Base-by-base conservation (phyloP, 2,329 filamentous ascomycete species). In the Helminthosporium solani region DNA sequence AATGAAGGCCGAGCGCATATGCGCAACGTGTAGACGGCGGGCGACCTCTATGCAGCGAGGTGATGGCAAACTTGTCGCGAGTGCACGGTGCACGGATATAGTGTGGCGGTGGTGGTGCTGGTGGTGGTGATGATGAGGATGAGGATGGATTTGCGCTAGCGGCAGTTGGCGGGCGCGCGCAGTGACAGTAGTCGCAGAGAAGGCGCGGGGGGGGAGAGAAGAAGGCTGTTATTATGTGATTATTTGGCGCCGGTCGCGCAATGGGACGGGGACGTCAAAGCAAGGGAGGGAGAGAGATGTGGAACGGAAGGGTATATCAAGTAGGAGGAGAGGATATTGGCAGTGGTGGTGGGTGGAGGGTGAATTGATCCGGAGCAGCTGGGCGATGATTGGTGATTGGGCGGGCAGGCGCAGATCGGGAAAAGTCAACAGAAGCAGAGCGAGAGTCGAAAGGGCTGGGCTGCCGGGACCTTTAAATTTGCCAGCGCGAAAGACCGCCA, bases 311-410 rank as follows among this genome's bases (percentile, higher is more conserved):
- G n/a, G n/a, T n/a, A n/a, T n/a, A n/a, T n/a, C n/a, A n/a, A n/a
- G n/a, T n/a, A n/a, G n/a, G n/a, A n/a, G n/a, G 58, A 57, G 57
- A 52, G 54, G 55, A 46, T 44, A 39, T 49, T 15, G 7, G n/a
- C 18, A 25, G 18, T 16, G 40, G 51, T 55, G 53, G 49, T 56
- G 49, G 59, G 58, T 55, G 57, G 58, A 54, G 57, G 35, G 20
- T 16, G 35, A n/a, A 8, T 19, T 48, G 52, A 54, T 63, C 49
- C 56, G 61, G 63, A 61, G 61, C 52, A 57, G 58, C 54, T 54
- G 56, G 53, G 56, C 58, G 56, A 53, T 62, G 62, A 64, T 66
- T 63, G 63, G 63, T 60, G 58, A n/a, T n/a, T n/a, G n/a, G n/a
- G n/a, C n/a, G n/a, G n/a, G n/a, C n/a, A n/a, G 60, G 61, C 57